Evolutionary conservation across 2,329 filamentous ascomycete species (phyloP).

Genomic region (Colletotrichum sp.): DNA sequence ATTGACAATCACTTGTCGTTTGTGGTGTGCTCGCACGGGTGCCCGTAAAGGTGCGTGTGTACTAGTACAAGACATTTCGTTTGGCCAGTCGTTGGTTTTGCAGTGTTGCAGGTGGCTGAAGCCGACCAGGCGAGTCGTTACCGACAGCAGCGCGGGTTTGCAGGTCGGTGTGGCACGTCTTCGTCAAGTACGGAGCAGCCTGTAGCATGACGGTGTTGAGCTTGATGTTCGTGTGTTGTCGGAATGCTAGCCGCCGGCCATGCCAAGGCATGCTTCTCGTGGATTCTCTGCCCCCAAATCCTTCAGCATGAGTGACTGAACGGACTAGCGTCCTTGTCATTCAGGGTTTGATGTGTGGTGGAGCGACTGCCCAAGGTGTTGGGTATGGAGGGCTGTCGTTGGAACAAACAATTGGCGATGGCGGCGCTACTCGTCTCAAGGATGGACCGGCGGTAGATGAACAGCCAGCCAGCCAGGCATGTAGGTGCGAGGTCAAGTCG

Average conservation of each 20-base stretch:
- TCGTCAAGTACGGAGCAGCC: background rate
- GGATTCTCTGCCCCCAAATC: background rate
- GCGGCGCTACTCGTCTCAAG: conserved; percentile 2
- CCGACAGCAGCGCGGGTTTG: background rate
- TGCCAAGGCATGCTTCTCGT: background rate
- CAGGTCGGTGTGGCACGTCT: background rate
- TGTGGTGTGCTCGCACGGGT: background rate
- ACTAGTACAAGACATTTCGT: background rate
- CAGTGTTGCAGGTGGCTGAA: background rate
- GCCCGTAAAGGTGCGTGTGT: background rate
- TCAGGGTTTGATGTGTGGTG: background rate
- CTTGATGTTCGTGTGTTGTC: background rate
- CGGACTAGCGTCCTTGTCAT: background rate
- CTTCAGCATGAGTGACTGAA: background rate
- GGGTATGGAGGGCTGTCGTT: conserved; percentile 1
- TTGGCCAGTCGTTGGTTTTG: background rate
- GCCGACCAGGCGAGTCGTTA: background rate
- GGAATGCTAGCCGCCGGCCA: background rate
- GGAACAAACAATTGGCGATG: conserved; percentile 13
- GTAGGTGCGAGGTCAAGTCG: conserved; percentile 5
- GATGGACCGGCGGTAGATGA: background rate
- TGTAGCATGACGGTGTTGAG: background rate
- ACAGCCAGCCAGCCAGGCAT: background rate
- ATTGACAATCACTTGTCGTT: background rate
- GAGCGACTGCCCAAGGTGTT: background rate